Evolutionary conservation across 1,284 basidiomycete genomes (phyloP), one percentile per base, ranked within the genome.

Genomic region (Trametes pubescens): DNA sequence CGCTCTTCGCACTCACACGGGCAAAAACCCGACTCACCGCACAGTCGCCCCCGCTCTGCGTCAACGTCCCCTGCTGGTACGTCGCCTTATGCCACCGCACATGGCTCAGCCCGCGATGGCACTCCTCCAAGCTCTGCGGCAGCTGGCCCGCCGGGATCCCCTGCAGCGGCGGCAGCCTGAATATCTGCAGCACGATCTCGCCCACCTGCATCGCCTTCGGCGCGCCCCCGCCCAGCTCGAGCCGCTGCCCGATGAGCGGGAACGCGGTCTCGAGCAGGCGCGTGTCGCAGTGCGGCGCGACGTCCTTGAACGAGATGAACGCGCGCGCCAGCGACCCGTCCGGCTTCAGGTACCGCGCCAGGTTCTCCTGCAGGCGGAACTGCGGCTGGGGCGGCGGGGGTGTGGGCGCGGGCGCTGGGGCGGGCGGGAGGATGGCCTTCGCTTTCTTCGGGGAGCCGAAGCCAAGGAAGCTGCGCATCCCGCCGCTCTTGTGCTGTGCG

Each of bases 1-100:
- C n/a, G n/a, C n/a, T n/a, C n/a, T n/a, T 22, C 24, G 7, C 8
- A 11, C 26, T 2, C 47, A 40, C 22, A 8, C 29, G 37, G 14
- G 34, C 46, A 53, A 48, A 14, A 3, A 26, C 64, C 18, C 18
- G 21, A 71, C 59, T 76, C 77, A 96, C 95, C 63, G 80, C 85
- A 74, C 96, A 98, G 77, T 98, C 97, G n/a, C 96, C 97, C 5
- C 97, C 97, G 65, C 86, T 87, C 80, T 99, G 97, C 14, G 97
- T 99, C 71, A 99, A 78, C 0, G 89, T 90, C n/a, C 96, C 95
- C 76, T 96, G 91, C 77, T 92, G 93, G 75, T 96, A 95, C 52
- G 92, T 92, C 62, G 91, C 86, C 78, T 95, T 94, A 75, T 97
- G 95, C 95, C 95, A 98, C 47, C 89, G 88, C 62, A 95, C 89